Percentiles rank a stretch among this genome's conserved stretches.
These are phyloP conservation scores for Alternaria gaisen DNA, from an alignment of 2,329 filamentous ascomycete species.

Conservation along the genomic window DNA sequence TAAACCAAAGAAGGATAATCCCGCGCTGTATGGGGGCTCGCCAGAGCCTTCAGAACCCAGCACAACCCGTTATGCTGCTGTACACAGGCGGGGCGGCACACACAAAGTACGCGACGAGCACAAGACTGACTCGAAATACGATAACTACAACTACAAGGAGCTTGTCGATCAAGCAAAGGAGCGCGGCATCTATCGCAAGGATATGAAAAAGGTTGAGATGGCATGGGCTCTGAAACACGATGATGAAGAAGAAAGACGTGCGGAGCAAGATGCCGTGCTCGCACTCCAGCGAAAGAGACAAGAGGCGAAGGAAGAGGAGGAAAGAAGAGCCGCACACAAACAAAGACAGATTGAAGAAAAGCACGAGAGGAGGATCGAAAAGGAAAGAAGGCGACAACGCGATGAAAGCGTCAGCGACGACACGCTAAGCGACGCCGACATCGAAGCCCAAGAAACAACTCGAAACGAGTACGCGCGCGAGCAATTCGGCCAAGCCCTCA, in stretches of 20 bases:
- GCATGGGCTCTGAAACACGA: slow-evolving; percentile 30
- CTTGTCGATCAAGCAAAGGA: slow-evolving; percentile 30
- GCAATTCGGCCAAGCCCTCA: slow-evolving; percentile 21
- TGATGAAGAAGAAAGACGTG: slow-evolving; percentile 20
- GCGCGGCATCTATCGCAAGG: slow-evolving; percentile 36
- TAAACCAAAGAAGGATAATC: slow-evolving; percentile 20
- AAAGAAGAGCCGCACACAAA: slow-evolving; percentile 14
- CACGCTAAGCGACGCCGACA: slow-evolving; percentile 3
- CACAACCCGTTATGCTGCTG: slow-evolving; percentile 24
- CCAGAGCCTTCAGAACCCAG: not conserved
- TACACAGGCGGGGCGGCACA: slow-evolving; percentile 41
- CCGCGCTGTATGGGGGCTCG: slow-evolving; percentile 5
- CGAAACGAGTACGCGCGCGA: slow-evolving; percentile 8
- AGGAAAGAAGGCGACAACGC: slow-evolving; percentile 12
- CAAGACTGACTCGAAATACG: slow-evolving; percentile 42
- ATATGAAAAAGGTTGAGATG: slow-evolving; percentile 44
- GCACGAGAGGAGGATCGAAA: slow-evolving; percentile 18
- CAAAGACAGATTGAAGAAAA: slow-evolving; percentile 12
- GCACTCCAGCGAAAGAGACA: slow-evolving; percentile 19
- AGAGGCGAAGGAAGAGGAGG: slow-evolving; percentile 20
- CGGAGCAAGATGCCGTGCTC: slow-evolving; percentile 19
- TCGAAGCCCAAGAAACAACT: slow-evolving; percentile 1
- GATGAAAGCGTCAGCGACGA: slow-evolving; percentile 31
- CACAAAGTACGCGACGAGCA: slow-evolving; percentile 41
- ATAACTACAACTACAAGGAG: slow-evolving; percentile 34